Evolutionary conservation across 352 stramenopile genomes (phyloP).

Genomic region (Phytopythium oedochilum): DNA sequence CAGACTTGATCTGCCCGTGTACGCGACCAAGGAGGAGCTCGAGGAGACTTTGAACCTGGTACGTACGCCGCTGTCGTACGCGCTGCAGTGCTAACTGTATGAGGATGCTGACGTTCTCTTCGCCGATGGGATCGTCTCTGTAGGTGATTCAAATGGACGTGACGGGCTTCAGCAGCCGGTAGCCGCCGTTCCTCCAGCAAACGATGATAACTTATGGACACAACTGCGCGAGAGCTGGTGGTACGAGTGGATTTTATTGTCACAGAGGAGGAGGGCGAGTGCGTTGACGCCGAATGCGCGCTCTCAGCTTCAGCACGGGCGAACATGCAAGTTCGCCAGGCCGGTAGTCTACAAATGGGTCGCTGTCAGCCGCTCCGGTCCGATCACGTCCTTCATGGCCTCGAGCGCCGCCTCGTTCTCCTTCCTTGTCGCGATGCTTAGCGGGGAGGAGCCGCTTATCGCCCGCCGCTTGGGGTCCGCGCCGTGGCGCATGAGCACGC

Average conservation of each 20-base stretch:
- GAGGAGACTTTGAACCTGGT: slow-evolving; percentile 91
- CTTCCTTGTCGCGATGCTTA: slow-evolving; percentile 60
- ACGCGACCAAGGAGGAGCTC: slow-evolving; percentile 86
- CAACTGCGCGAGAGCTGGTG: neutral
- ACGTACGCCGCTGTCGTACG: neutral
- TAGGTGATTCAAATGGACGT: slow-evolving; percentile 72
- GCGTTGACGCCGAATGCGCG: neutral
- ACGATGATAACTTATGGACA: neutral
- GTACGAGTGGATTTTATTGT: neutral
- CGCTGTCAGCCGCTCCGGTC: slow-evolving; percentile 12
- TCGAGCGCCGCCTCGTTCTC: slow-evolving; percentile 56
- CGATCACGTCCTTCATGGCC: slow-evolving; percentile 54
- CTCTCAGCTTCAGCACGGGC: neutral
- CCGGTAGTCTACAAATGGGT: neutral
- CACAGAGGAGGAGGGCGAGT: neutral
- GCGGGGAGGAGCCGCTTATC: slow-evolving; percentile 44
- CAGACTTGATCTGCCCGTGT: slow-evolving; percentile 75
- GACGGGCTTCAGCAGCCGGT: slow-evolving; percentile 74
- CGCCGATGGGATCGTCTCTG: neutral
- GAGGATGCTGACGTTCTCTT: no score
- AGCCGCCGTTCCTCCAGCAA: slow-evolving; percentile 1
- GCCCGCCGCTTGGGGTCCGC: slow-evolving; percentile 40
- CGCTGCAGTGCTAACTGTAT: slow-evolving; percentile 35
- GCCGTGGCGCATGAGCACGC: slow-evolving; percentile 55
- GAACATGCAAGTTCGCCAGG: neutral